These are phyloP conservation scores for Rhinocladiella similis DNA, from an alignment of 2,329 filamentous ascomycete species.

Conservation along the genomic window DNA sequence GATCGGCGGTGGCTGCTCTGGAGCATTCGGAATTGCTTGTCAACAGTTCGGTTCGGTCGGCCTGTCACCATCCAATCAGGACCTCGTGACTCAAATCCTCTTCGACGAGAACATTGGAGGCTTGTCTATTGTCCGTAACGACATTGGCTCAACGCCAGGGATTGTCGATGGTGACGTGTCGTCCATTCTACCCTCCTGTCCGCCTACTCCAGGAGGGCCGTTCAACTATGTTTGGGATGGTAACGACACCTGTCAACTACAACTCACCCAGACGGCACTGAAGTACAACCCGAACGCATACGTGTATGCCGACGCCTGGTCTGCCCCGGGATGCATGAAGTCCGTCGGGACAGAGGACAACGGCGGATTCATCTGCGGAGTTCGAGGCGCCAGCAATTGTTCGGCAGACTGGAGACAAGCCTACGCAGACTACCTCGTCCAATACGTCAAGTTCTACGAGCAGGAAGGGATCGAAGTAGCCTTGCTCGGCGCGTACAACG, in stretches of 20 bases:
- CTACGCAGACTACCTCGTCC: slow-evolving; percentile 51
- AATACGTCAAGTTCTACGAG: slow-evolving; percentile 48
- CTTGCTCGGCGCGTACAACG: slow-evolving; percentile 48
- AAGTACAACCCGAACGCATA: slow-evolving; percentile 38
- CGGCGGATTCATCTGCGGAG: slow-evolving; percentile 50
- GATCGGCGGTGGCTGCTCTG: slow-evolving; percentile 15
- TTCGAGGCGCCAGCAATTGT: slow-evolving; percentile 40
- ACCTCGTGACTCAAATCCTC: slow-evolving; percentile 12
- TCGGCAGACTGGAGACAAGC: slow-evolving; percentile 51
- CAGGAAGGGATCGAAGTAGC: slow-evolving; percentile 42
- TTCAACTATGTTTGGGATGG: slow-evolving; percentile 50
- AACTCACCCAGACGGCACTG: slow-evolving; percentile 51
- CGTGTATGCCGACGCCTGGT: slow-evolving; percentile 54
- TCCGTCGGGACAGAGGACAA: slow-evolving; percentile 47
- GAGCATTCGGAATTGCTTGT: slow-evolving; percentile 17
- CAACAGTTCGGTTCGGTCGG: slow-evolving; percentile 14
- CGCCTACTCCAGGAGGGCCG: slow-evolving; percentile 42
- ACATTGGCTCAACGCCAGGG: slow-evolving; percentile 45
- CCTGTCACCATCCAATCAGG: slow-evolving; percentile 26
- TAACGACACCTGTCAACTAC: slow-evolving; percentile 53
- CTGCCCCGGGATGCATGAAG: slow-evolving; percentile 55
- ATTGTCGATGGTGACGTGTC: slow-evolving; percentile 20
- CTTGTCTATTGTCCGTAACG: slow-evolving; percentile 53
- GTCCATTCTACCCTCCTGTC: slow-evolving; percentile 47
- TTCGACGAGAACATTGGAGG: slow-evolving; percentile 33